Evolutionary conservation across 1,284 basidiomycete species (phyloP).

Genomic region (Ceratobasidium sp.): DNA sequence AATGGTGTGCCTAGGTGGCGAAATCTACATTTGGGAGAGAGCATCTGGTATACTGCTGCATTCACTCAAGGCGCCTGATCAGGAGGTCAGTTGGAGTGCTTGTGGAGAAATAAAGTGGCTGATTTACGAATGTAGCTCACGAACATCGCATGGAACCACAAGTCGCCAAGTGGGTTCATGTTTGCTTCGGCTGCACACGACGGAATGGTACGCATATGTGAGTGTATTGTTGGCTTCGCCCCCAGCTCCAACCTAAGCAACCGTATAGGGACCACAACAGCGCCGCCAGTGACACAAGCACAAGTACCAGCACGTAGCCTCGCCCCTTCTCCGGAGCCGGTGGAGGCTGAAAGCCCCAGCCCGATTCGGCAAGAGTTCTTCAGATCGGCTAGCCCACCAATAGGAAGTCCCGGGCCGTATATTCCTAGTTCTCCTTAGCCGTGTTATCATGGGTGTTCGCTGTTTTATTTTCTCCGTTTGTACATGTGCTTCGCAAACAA

Average conservation of each 20-base stretch:
- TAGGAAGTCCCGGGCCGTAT: background rate
- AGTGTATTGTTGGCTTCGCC: background rate
- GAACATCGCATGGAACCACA: conserved; percentile 43
- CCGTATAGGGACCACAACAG: conserved; percentile 37
- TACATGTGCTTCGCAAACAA: background rate
- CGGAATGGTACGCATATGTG: conserved; percentile 39
- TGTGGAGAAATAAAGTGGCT: background rate
- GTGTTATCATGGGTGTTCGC: background rate
- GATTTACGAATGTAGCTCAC: conserved; percentile 13
- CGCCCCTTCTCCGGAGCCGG: conserved; percentile 27
- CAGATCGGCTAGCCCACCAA: conserved; percentile 22
- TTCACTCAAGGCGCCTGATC: conserved; percentile 40
- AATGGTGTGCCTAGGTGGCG: conserved; percentile 14
- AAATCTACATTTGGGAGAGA: conserved; percentile 43
- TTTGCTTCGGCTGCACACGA: conserved; percentile 42
- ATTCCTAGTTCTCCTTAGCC: background rate
- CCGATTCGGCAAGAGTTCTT: conserved; percentile 5
- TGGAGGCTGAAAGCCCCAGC: conserved; percentile 14
- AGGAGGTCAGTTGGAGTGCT: conserved; percentile 8
- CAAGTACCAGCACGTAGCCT: conserved; percentile 8
- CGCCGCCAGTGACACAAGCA: background rate
- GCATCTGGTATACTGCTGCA: conserved; percentile 38
- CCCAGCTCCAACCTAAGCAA: background rate
- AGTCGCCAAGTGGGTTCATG: conserved; percentile 43
- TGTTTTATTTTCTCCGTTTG: conserved; percentile 1